Percentiles rank a stretch among this genome's conserved stretches.
Conservation (phyloP, 2,329 filamentous ascomycete species). For the Incumbomyces delicatus region DNA sequence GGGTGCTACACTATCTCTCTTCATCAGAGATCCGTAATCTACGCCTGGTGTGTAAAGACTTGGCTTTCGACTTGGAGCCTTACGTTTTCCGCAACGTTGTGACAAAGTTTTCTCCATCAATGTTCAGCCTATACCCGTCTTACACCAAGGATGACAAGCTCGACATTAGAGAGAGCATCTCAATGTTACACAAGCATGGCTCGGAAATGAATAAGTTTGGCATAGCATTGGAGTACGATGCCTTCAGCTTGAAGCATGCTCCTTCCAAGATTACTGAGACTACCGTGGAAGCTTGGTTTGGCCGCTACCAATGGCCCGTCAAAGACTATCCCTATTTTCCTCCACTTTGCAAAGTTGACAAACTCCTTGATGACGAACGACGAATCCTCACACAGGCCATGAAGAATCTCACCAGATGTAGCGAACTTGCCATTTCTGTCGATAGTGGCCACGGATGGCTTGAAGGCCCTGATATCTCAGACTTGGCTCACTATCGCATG, state of each 20-base stretch:
- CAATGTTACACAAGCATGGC: slow-evolving; percentile 53
- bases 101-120: slow-evolving; percentile 55
- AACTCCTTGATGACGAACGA: slow-evolving; percentile 44
- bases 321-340: slow-evolving; percentile 50
- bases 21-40: slow-evolving; percentile 51
- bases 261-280: slow-evolving; percentile 49
- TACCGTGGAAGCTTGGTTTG: slow-evolving; percentile 51
- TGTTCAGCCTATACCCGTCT: slow-evolving; percentile 31
- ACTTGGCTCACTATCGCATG: slow-evolving; percentile 38
- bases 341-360: slow-evolving; percentile 50
- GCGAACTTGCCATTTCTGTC: slow-evolving; percentile 57
- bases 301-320: slow-evolving; percentile 55
- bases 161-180: slow-evolving; percentile 35
- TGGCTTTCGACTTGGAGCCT: slow-evolving; percentile 48
- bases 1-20: slow-evolving; percentile 47
- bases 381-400: slow-evolving; percentile 39
- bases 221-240: slow-evolving; percentile 57
- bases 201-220: slow-evolving; percentile 54
- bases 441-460: slow-evolving; percentile 61
- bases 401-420: slow-evolving; percentile 44
- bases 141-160: slow-evolving; percentile 18
- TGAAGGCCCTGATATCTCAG: slow-evolving; percentile 48
- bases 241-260: slow-evolving; percentile 36
- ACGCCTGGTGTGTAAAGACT: slow-evolving; percentile 52
- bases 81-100: slow-evolving; percentile 54